Evolutionary conservation across 2,329 filamentous ascomycete species (phyloP).

Genomic region (Paecilomyces dactylethromorphus): DNA sequence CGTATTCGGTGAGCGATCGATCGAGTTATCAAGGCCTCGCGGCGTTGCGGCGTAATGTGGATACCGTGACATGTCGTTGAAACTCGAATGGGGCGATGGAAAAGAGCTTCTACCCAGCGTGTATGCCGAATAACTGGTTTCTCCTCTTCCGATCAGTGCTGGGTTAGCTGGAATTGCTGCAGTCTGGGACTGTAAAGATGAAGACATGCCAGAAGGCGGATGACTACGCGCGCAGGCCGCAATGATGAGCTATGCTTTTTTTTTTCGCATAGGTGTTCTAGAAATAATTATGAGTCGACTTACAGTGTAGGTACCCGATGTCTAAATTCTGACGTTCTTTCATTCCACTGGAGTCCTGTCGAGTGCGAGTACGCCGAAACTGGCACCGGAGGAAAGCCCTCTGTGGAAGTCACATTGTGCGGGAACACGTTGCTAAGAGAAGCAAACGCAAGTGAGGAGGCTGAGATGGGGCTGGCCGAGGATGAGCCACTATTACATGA

Average conservation of each 20-base stretch:
- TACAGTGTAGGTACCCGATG: conserved; percentile 35
- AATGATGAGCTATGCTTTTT: background rate
- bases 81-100: conserved; percentile 18
- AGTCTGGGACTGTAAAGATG: conserved; percentile 24
- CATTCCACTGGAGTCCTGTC: conserved; percentile 23
- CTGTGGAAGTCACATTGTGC: conserved; percentile 18
- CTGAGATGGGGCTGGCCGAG: conserved; percentile 47
- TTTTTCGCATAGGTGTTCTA: background rate
- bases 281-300: conserved; percentile 11
- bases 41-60: conserved; percentile 27
- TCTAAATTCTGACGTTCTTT: conserved; percentile 32
- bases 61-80: conserved; percentile 27
- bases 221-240: conserved; percentile 29
- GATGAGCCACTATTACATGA: conserved; percentile 48
- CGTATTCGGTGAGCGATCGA: conserved; percentile 23
- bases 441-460: conserved; percentile 42
- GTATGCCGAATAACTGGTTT: conserved; percentile 27
- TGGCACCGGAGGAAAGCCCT: conserved; percentile 26
- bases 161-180: conserved; percentile 21
- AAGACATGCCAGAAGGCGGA: conserved; percentile 42
- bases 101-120: conserved; percentile 24
- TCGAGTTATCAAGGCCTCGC: conserved; percentile 22
- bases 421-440: conserved; percentile 30
- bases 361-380: conserved; percentile 28
- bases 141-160: conserved; percentile 32